phyloP scores from a whole-genome alignment of 768 basidiomycete genomes.

The Suillus alpinus region DNA sequence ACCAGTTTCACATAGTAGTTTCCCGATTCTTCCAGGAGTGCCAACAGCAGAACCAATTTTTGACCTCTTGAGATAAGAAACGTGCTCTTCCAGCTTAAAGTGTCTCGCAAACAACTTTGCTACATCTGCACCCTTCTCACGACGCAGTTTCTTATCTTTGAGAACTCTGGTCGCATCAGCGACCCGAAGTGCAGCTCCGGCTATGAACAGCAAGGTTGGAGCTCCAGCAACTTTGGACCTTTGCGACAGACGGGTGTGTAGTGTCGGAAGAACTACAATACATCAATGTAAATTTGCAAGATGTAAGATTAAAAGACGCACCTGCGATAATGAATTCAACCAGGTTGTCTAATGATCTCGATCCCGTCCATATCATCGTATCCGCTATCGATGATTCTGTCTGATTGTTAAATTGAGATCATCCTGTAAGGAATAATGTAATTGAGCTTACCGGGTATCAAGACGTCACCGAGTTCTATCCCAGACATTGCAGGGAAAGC shows the following conservation, averaged over 20 bases:
- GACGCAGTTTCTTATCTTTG: constrained; percentile 64
- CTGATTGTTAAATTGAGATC: constrained; percentile 49
- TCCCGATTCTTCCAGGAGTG: constrained; percentile 88
- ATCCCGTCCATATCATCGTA: constrained; percentile 69
- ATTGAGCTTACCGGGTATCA: constrained; percentile 66
- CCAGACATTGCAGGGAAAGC: constrained; percentile 64
- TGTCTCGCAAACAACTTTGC: constrained; percentile 96
- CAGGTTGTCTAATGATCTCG: constrained; percentile 69
- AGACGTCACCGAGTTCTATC: constrained; percentile 78
- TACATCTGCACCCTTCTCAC: constrained; percentile 86
- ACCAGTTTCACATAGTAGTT: constrained; percentile 75
- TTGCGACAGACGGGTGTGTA: constrained; percentile 72
- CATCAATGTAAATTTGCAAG: neutral
- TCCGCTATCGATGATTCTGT: constrained; percentile 73
- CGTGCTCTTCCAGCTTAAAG: constrained; percentile 86
- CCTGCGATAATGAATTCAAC: constrained; percentile 76
- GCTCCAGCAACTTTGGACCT: constrained; percentile 75
- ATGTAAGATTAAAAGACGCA: constrained; percentile 29
- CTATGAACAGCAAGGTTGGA: constrained; percentile 82
- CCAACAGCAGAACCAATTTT: constrained; percentile 87
- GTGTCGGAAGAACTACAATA: constrained; percentile 57
- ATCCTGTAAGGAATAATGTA: constrained; percentile 14
- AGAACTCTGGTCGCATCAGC: constrained; percentile 79
- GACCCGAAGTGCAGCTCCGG: constrained; percentile 90
- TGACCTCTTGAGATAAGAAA: constrained; percentile 78